Evolutionary conservation across 2,329 filamentous ascomycete genomes (phyloP).

Genomic region (Phaeomoniella chlamydospora): DNA sequence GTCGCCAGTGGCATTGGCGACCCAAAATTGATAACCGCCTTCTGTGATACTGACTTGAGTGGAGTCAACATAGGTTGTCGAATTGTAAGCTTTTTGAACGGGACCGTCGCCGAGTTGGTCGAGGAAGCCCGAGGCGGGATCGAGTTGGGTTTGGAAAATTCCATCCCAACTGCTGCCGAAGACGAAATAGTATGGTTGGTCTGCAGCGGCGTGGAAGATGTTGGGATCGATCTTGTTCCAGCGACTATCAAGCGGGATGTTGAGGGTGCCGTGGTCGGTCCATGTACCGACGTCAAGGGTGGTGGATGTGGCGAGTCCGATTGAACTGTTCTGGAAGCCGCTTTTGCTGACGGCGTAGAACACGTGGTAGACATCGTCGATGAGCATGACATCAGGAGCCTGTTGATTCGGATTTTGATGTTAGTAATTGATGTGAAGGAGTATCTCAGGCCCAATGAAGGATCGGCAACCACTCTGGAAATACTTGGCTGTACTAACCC

Average conservation of each 20-base stretch:
- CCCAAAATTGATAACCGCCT: slow-evolving; percentile 1
- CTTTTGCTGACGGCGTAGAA: slow-evolving; percentile 54
- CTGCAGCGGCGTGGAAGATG: slow-evolving; percentile 26
- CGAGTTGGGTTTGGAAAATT: slow-evolving; percentile 45
- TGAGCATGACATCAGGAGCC: slow-evolving; percentile 48
- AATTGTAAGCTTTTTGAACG: background rate
- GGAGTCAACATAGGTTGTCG: background rate
- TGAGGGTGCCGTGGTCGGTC: slow-evolving; percentile 18
- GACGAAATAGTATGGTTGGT: slow-evolving; percentile 32
- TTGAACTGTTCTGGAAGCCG: slow-evolving; percentile 45
- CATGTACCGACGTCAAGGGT: slow-evolving; percentile 21
- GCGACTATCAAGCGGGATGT: slow-evolving; percentile 22
- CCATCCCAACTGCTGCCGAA: slow-evolving; percentile 59
- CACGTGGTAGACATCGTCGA: slow-evolving; percentile 47
- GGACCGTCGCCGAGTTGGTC: background rate
- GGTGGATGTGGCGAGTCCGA: slow-evolving; percentile 40
- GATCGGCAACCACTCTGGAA: background rate
- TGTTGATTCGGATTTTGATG: slow-evolving; percentile 12
- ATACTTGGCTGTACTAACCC: slow-evolving; percentile 19
- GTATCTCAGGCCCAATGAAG: background rate
- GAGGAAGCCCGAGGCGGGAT: background rate
- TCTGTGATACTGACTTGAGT: background rate
- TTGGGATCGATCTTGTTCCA: slow-evolving; percentile 51
- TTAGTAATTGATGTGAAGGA: background rate
- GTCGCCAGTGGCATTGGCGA: background rate